Evolutionary conservation across 805 yeast genomes (phyloP).

Genomic region (Yarrowia hollandica): DNA sequence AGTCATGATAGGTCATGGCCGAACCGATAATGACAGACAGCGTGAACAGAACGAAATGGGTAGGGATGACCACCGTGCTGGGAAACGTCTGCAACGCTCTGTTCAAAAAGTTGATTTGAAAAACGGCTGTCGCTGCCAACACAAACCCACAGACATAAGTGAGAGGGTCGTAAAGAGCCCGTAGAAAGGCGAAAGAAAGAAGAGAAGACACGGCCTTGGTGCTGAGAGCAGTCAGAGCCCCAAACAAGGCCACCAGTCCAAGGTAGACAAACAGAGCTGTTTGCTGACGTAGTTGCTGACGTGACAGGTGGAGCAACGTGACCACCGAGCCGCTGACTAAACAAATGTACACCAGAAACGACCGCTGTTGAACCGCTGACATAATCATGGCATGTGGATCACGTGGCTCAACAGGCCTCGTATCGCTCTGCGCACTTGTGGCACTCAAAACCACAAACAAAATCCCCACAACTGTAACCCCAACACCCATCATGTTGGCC

Average conservation of each 20-base stretch:
- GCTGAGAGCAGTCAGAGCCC: slow-evolving; percentile 50
- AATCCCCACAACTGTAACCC: slow-evolving; percentile 47
- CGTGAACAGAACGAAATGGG: slow-evolving; percentile 52
- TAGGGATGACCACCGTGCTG: slow-evolving; percentile 52
- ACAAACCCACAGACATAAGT: slow-evolving; percentile 37
- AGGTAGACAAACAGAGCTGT: slow-evolving; percentile 31
- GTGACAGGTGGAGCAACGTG: neutral
- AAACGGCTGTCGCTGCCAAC: slow-evolving; percentile 44
- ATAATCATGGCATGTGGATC: slow-evolving; percentile 26
- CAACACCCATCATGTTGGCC: slow-evolving; percentile 46
- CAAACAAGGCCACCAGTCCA: slow-evolving; percentile 47
- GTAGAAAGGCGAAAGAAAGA: slow-evolving; percentile 34
- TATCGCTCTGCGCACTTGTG: slow-evolving; percentile 31
- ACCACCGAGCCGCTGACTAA: neutral
- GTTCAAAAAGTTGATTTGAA: slow-evolving; percentile 47
- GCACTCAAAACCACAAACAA: slow-evolving; percentile 46
- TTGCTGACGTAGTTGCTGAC: slow-evolving; percentile 6
- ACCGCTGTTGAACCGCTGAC: neutral
- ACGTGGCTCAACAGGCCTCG: neutral
- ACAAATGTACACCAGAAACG: slow-evolving; percentile 5
- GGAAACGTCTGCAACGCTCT: slow-evolving; percentile 46
- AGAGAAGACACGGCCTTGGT: slow-evolving; percentile 47
- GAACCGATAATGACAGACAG: slow-evolving; percentile 48
- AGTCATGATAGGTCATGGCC: slow-evolving; percentile 46
- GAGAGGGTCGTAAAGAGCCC: slow-evolving; percentile 37